Evolutionary conservation across 768 basidiomycete species (phyloP), one percentile per base, ranked within the genome.

Genomic region (Dioszegia hungarica): DNA sequence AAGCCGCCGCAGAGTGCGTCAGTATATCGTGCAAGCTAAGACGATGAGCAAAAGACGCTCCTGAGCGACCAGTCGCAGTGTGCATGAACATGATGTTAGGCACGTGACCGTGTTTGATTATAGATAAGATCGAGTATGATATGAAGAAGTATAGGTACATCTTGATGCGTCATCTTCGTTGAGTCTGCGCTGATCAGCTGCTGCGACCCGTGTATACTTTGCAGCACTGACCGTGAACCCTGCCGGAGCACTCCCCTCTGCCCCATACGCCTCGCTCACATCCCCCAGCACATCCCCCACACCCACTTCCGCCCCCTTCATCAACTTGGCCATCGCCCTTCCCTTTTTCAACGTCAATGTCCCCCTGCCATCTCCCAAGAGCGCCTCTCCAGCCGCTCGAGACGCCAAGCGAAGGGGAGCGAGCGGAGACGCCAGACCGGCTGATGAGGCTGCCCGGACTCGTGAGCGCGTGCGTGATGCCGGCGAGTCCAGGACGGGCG

Each of bases 261-360:
- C 74, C 10, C 74, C 74, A 53, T 75, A 73, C 19, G 69, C 69
- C 39, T 70, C 69, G 31, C 66, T 68, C 5, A 75, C 72, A 66
- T 75, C 74, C 14, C 51, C 66, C 25, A 75, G 43, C 5, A 59
- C 56, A 14, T 53, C 61, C 56, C 68, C 72, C 6, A 60, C 62
- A 14, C 27, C 34, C 11, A 27, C 37, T n/a, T 50, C 24, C 20
- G 37, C 36, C n/a, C 54, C 39, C 25, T 50, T 22, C 29, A 63
- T 40, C 9, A 62, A 20, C 15, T 27, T 34, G 1, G 66, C 63
- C 11, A 67, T 24, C 19, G 55, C 54, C 31, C 63, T 56, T 6
- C 68, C 68, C 52, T 67, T 70, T 48, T 65, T 70, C 29, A 66
- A 29, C 5, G 65, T 60, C 37, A 67, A 50, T 10, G 65, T 63